Base-by-base conservation (phyloP, 768 basidiomycete genomes). In the Suillus subalutaceus region DNA sequence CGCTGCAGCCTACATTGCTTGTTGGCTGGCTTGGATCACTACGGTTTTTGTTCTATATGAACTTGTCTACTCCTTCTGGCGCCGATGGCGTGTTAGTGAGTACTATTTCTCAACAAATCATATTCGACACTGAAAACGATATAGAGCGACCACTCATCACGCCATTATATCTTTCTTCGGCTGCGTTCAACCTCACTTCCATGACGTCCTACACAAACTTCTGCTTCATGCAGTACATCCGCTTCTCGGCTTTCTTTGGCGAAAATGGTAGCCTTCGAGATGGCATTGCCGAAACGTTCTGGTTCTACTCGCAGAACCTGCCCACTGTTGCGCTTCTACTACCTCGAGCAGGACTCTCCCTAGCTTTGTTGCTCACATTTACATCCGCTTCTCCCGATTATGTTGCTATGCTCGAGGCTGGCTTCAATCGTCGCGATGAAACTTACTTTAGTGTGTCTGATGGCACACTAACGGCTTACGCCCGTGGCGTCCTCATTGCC, bases 161-260 rank as follows among this genome's bases (percentile, higher is more conserved):
- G 62, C 91, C 93, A 8, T 86, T 97, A 66, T 95, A 95, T 77
- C 81, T 93, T 52, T 96, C 94, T 1, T 83, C 92, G 1, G 82
- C 93, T 18, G 93, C 88, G 7, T 91, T 88, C 81, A 91, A 86
- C 71, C 82, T 90, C 63, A 90, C 86, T 38, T 86, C 87, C 44
- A 86, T 96, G 81, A 85, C 88, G 2, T 95, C 92, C 18, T 96
- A 90, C 79, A 85, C 86, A 62, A 88, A 89, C 78, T 96, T 94
- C 77, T 90, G 89, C 77, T 95, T 95, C 81, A 81, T 96, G 70
- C 87, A 89, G 66, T 86, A 95, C 76, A 82, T 96, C 69, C 90
- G 94, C 50, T 81, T 82, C 67, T 86, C 89, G 35, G 91, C 93
- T 41, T 90, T 91, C 73, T 77, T 82, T 40, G 79, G 81, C 41